These are phyloP conservation scores for Annulohypoxylon bovei DNA, from an alignment of 495 filamentous ascomycete species.

Conservation along the genomic window DNA sequence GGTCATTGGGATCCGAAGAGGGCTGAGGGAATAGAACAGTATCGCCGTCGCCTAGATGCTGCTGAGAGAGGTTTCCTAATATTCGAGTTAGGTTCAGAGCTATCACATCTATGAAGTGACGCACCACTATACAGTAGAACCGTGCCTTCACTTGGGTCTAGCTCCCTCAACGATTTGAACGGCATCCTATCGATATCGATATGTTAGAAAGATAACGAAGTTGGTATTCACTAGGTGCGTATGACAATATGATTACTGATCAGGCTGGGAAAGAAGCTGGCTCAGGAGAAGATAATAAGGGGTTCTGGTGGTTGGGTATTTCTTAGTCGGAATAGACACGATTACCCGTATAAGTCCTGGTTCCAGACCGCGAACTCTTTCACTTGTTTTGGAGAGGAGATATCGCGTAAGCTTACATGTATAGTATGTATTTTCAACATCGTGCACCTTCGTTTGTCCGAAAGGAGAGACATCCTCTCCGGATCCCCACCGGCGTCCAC, in stretches of 20 bases:
- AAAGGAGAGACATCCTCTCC: neutral
- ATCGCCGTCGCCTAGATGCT: neutral
- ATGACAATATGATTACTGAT: neutral
- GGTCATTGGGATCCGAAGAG: slow-evolving; percentile 19
- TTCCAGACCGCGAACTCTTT: neutral
- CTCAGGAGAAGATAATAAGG: neutral
- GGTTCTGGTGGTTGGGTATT: neutral
- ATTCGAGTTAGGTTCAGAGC: neutral
- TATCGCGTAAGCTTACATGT: slow-evolving; percentile 3
- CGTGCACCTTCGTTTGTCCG: neutral
- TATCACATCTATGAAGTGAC: neutral
- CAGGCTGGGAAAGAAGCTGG: neutral
- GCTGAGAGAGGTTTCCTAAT: neutral
- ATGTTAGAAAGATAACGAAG: neutral
- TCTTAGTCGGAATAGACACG: neutral
- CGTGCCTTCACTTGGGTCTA: slow-evolving; percentile 17
- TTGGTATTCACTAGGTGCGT: neutral
- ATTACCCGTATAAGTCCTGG: neutral
- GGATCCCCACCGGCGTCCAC: slow-evolving; percentile 3
- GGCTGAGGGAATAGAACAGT: slow-evolving; percentile 22
- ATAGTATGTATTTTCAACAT: neutral
- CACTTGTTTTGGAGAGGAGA: neutral
- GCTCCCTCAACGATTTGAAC: slow-evolving; percentile 19
- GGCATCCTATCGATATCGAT: neutral
- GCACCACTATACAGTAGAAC: slow-evolving; percentile 15